Conservation (phyloP, 2,329 filamentous ascomycete genomes). For the Trichoderma atroviride region DNA sequence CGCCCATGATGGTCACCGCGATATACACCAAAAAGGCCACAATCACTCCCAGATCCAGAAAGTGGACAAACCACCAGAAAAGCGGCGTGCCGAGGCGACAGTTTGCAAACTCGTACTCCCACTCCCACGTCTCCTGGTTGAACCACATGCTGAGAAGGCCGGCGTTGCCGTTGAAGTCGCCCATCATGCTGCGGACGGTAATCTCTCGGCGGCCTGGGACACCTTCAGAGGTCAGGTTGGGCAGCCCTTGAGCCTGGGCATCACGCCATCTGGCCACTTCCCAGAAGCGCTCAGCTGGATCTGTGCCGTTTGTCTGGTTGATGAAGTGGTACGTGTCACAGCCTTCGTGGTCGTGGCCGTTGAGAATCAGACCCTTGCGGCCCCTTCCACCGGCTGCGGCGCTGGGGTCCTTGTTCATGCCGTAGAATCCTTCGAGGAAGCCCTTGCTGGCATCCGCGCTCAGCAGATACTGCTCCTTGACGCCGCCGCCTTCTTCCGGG, state of each 20-base stretch:
- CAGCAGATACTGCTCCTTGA: constrained; percentile 91
- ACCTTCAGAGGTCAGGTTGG: constrained; percentile 37
- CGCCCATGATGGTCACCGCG: constrained; percentile 34
- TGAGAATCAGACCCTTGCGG: constrained; percentile 77
- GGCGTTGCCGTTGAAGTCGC: constrained; percentile 88
- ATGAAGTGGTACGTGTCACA: constrained; percentile 88
- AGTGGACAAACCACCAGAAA: constrained; percentile 90
- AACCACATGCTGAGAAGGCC: constrained; percentile 91
- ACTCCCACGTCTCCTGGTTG: constrained; percentile 70
- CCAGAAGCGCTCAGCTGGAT: constrained; percentile 50
- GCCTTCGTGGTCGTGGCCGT: constrained; percentile 93
- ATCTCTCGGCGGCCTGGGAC: constrained; percentile 77
- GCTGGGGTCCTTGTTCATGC: constrained; percentile 65
- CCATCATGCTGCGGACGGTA: constrained; percentile 98
- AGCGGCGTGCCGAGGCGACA: constrained; percentile 85
- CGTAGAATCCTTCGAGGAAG: constrained; percentile 83
- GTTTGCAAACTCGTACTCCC: constrained; percentile 78
- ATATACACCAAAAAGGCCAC: constrained; percentile 37
- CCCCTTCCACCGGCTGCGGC: constrained; percentile 66
- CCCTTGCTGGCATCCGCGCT: constrained; percentile 70
- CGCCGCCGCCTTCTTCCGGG: constrained; percentile 64
- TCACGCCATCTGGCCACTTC: constrained; percentile 52
- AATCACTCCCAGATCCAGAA: constrained; percentile 62
- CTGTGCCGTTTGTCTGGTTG: constrained; percentile 58
- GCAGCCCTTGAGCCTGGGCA: constrained; percentile 46